Base-by-base conservation (phyloP, 1,139 yeast species). In the Pichia sp. region DNA sequence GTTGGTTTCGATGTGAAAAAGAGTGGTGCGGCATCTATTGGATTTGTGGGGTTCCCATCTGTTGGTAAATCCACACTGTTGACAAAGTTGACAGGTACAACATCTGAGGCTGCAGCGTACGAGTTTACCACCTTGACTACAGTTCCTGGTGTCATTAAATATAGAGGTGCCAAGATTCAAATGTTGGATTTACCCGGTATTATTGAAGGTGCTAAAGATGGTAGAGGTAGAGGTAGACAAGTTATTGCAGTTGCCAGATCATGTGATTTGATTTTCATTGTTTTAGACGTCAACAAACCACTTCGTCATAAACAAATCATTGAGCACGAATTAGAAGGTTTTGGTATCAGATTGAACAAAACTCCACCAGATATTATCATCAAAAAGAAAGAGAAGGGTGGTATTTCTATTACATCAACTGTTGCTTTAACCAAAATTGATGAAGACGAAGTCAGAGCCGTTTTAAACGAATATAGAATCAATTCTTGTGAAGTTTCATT, bases 161-260 rank as follows among this genome's bases (percentile, higher is more conserved):
- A 87, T 63, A 87, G 88, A 58, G 99, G 99, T 60, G 97, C 98
- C 42, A 90, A 87, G 69, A 82, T 92, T 54, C 99, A 92, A 68
- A 87, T 94, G 95, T 72, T 92, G 61, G 99, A 92, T 77, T 75
- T 92, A 57, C 99, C 99, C 3, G 99, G 99, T 64, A 92, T 92
- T 59, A 92, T 92, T 57, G 97, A 94, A 66, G 98, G 98, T 65
- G 99, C 98, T 47, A 90, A 90, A 58, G 97, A 92, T 60, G 98
- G 98, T 68, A 85, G 90, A 65, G 98, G 99, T 71, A 81, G 99
- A 72, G 99, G 99, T 76, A 85, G 82, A 58, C 98, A 92, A 68
- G 98, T 92, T 49, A 92, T 92, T 68, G 98, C 98, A 0, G 97
- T 90, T 47, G 97, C 98, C 5, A 78, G 98, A 65, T 86, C 97